phyloP scores from a whole-genome alignment of 768 basidiomycete genomes.

The Tylopilus cervinicoccineus region DNA sequence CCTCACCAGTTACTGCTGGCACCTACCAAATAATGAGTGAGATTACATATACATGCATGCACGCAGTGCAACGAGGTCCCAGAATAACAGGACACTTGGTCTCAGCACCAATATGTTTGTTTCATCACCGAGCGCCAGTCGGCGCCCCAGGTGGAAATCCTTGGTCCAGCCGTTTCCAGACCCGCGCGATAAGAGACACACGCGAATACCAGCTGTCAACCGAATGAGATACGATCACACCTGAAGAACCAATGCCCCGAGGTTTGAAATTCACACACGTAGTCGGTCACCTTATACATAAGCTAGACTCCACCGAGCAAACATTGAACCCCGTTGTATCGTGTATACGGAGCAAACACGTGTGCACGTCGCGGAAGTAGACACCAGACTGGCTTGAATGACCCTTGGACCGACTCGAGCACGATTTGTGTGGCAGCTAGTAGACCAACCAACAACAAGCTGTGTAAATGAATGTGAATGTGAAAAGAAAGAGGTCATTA shows the following conservation, averaged over 20 bases:
- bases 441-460: slow-evolving; percentile 32
- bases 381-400: slow-evolving; percentile 32
- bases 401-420: slow-evolving; percentile 22
- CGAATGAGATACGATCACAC: slow-evolving; percentile 22
- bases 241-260: slow-evolving; percentile 32
- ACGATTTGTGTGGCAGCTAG: slow-evolving; percentile 29
- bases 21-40: slow-evolving; percentile 13
- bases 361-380: slow-evolving; percentile 8
- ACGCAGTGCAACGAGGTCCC: slow-evolving; percentile 19
- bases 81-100: slow-evolving; percentile 10
- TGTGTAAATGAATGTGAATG: slow-evolving; percentile 13
- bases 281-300: slow-evolving; percentile 11
- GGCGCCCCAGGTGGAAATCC: slow-evolving; percentile 26
- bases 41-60: slow-evolving; percentile 24
- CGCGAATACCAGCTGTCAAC: slow-evolving; percentile 21
- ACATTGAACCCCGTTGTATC: slow-evolving; percentile 27
- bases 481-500: slow-evolving; percentile 3
- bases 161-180: slow-evolving; percentile 35
- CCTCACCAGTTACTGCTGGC: slow-evolving; percentile 25
- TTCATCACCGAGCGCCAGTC: slow-evolving; percentile 36
- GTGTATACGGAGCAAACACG: slow-evolving; percentile 1
- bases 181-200: slow-evolving; percentile 21
- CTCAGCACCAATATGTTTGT: slow-evolving; percentile 27
- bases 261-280: slow-evolving; percentile 37
- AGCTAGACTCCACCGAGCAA: slow-evolving; percentile 10